Evolutionary conservation across 2,329 filamentous ascomycete species (phyloP), one percentile per base, ranked within the genome.

Genomic region (Grosmannia clavigera): DNA sequence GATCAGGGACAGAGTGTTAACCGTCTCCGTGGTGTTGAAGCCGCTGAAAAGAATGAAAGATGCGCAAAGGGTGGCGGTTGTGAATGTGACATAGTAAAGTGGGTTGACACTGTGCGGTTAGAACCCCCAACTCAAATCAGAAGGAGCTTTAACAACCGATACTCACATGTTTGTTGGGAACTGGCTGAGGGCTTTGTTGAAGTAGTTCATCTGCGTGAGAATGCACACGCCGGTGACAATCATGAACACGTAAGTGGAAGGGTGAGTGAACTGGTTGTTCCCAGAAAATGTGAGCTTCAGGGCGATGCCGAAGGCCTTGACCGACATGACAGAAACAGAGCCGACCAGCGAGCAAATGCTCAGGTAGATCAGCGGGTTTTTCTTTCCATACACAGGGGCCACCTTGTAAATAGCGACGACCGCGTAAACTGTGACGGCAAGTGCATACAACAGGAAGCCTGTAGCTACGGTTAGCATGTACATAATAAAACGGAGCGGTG

Each of bases 121-220:
- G 75, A 64, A 75, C 68, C 25, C 35, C 14, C n/a, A n/a, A 19
- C 22, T 38, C 11, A 29, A 27, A n/a, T 12, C 1, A 22, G 31
- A 5, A 35, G 2, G 25, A 43, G 50, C 27, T 14, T 11, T 9
- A 5, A n/a, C 14, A 31, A 31, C 5, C 60, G 55, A 9, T 3
- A 35, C 43, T 22, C 81, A 96, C 92, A 99, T 95, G 67, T 95
- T 96, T 38, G 94, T 96, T 35, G 90, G 92, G 75, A 97, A 99
- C 69, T 95, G 91, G 73, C 90, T 95, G 62, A 99, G 77, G 9
- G 94, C 94, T 75, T 99, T 99, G 80, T 99, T 99, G 75, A 99
- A 96, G 74, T 99, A 99, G 74, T 99, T 99, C 94, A 99, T 97
- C 78, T 99, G 94, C 10, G 92, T 96, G 66, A 99, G 73, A 70